Conservation (phyloP, 306 rosid species). For the Vigna trinervia region DNA sequence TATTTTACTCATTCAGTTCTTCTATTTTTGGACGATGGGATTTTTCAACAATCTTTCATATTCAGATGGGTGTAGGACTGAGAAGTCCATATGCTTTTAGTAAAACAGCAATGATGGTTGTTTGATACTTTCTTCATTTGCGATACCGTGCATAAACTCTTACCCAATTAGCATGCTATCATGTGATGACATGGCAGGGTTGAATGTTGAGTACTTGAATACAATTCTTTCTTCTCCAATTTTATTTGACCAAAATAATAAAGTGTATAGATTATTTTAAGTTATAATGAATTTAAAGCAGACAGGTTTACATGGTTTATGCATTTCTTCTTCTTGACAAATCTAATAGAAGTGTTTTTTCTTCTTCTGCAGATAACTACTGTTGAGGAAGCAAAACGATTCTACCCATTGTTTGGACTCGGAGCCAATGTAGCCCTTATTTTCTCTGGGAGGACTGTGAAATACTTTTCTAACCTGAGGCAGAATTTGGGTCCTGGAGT, state of each 20-base stretch:
- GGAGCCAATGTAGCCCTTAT: slow-evolving; percentile 94
- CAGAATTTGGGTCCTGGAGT: slow-evolving; percentile 86
- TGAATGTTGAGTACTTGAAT: slow-evolving; percentile 21
- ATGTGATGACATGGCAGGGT: slow-evolving; percentile 24
- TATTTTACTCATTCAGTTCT: not conserved
- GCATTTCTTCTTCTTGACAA: slow-evolving; percentile 33
- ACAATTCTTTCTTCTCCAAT: slow-evolving; percentile 11
- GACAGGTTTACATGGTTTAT: slow-evolving; percentile 12
- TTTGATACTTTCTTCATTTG: slow-evolving; percentile 18
- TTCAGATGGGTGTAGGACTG: not conserved
- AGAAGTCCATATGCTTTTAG: not conserved
- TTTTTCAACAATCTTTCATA: not conserved
- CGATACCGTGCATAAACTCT: not conserved
- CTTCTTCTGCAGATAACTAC: slow-evolving; percentile 78
- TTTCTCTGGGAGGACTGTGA: slow-evolving; percentile 92
- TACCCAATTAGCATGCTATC: not conserved
- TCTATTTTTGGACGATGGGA: not conserved
- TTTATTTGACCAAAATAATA: not conserved
- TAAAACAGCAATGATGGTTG: not conserved
- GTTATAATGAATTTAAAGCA: slow-evolving; percentile 6
- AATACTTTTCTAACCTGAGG: slow-evolving; percentile 90
- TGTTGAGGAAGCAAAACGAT: slow-evolving; percentile 84
- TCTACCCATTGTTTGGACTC: slow-evolving; percentile 92
- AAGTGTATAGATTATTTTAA: not conserved
- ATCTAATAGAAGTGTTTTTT: slow-evolving; percentile 30